These are phyloP conservation scores for Eimeria brunetti DNA, from an alignment of 169 alveolate genomes.

Conservation along the genomic window DNA sequence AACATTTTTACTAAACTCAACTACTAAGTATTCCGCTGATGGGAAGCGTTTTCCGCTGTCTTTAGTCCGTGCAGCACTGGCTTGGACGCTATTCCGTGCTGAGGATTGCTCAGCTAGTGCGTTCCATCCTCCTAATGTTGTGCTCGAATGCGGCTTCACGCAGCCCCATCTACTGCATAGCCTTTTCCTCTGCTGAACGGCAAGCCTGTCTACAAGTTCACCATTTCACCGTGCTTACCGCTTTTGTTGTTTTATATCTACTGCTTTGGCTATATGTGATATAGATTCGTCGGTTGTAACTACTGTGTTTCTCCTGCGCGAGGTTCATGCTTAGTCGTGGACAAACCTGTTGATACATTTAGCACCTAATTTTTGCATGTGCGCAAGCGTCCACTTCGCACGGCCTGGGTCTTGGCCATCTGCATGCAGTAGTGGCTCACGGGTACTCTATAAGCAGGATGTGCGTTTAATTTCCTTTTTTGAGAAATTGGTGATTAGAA, in stretches of 20 bases:
- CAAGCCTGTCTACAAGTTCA: not conserved
- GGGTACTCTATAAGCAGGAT: not conserved
- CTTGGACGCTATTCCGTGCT: not conserved
- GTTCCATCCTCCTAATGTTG: not conserved
- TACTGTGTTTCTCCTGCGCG: not conserved
- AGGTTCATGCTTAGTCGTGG: not conserved
- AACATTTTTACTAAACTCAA: not conserved
- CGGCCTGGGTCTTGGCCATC: not conserved
- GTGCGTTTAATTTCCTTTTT: not conserved
- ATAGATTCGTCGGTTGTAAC: not conserved
- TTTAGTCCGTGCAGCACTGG: not conserved
- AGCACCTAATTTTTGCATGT: not conserved
- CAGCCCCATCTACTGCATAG: not conserved
- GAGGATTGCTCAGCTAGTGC: not conserved
- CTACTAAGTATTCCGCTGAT: not conserved
- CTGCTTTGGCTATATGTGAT: not conserved
- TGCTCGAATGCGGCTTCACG: not conserved
- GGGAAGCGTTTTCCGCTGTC: not conserved
- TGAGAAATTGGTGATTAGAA: not conserved
- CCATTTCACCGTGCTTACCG: not conserved
- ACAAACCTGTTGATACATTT: not conserved
- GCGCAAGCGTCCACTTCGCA: not conserved
- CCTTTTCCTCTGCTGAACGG: not conserved
- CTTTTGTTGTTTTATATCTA: not conserved
- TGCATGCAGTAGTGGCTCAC: not conserved